Base-by-base conservation (phyloP, 2,329 filamentous ascomycete species). In the Hortaea werneckii region DNA sequence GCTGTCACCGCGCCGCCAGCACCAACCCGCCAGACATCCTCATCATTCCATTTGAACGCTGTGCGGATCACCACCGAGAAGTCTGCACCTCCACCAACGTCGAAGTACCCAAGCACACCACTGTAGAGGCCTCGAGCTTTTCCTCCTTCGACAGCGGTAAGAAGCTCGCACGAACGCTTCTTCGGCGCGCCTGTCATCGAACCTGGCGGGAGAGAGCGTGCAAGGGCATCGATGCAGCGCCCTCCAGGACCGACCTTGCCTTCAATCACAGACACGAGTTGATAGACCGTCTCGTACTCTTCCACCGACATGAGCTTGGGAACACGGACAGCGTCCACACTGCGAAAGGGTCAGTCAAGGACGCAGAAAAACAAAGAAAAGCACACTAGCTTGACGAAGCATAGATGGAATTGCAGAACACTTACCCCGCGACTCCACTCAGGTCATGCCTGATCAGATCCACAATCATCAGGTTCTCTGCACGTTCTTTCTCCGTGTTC, bases 101-200 rank as follows among this genome's bases (percentile, higher is more conserved):
- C 89, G 63, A 95, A 77, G 65, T 94, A 96, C 0, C 90, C 90
- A 42, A 95, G 76, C 1, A 94, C 85, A 13, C 92, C 88, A 5
- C 87, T 87, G 66, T 95, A 95, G 42, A 95, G 67, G 29, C 87
- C 82, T 43, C 90, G 73, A 55, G 81, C 76, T 47, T 69, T 66
- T 4, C 71, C 62, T 12, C 66, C 67, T 65, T 95, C 89, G 37
- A 95, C 74, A 3, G 73, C 67, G 48, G 75, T 73, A 13, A 96
- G 71, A 40, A 95, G 76, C 69, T 94, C 83, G 63, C 90, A 95
- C 52, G 85, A 90, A 41, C 90, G 78, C 67, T 90, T 89, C 72
- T 96, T 96, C 0, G 90, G 92, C 0, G 90, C 90, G 5, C 92
- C 92, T 1, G 90, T 96, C 92, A 96, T 96, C 58, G 85, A 90